Percentiles rank a stretch among this genome's conserved stretches.
phyloP scores from a whole-genome alignment of 495 filamentous ascomycete genomes.

The Penicillium turbatum region DNA sequence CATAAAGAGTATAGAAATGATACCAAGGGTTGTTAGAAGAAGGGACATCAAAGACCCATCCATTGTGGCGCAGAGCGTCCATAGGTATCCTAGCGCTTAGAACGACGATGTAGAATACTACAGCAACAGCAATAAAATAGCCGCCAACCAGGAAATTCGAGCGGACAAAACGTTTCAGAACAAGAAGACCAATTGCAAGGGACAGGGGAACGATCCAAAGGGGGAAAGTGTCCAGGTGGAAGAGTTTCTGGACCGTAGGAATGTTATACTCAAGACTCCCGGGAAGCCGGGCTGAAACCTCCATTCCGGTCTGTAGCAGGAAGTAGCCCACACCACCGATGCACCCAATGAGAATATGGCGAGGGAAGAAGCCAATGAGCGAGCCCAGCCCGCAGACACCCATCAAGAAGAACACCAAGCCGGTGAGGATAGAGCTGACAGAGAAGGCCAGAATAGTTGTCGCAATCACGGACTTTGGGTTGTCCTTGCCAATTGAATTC shows the following conservation, averaged over 20 bases:
- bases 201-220: conserved; percentile 80
- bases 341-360: conserved; percentile 93
- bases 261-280: conserved; percentile 77
- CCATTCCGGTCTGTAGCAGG: conserved; percentile 81
- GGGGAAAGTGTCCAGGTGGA: conserved; percentile 63
- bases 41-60: conserved; percentile 90
- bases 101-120: conserved; percentile 76
- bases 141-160: conserved; percentile 77
- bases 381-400: conserved; percentile 80
- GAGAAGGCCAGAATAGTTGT: conserved; percentile 90
- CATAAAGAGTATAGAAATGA: conserved; percentile 92
- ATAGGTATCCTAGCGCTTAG: conserved; percentile 60
- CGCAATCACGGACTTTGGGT: conserved; percentile 78
- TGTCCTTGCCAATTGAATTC: conserved; percentile 67
- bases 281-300: conserved; percentile 86
- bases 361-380: conserved; percentile 91
- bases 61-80: conserved; percentile 56
- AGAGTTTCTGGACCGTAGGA: conserved; percentile 67
- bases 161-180: conserved; percentile 66
- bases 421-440: conserved; percentile 86
- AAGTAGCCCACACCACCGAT: conserved; percentile 99
- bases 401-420: conserved; percentile 85
- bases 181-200: conserved; percentile 71
- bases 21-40: conserved; percentile 86
- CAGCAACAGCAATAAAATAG: conserved; percentile 80